Evolutionary conservation across 768 basidiomycete species (phyloP), one percentile per base, ranked within the genome.

Genomic region (Tulasnella calospora): DNA sequence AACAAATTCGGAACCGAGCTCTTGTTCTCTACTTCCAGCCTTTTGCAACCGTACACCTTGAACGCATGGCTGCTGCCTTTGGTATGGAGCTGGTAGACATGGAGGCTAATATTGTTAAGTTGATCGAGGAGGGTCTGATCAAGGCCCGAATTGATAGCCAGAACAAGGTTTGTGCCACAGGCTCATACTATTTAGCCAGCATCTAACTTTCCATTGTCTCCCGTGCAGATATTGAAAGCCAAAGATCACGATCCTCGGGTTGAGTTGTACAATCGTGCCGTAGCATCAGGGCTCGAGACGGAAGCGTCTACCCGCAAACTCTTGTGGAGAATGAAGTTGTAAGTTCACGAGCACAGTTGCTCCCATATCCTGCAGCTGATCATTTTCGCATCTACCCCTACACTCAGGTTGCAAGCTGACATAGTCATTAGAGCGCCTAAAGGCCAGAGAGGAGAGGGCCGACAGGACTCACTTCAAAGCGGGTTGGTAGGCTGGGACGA

Each of bases 1-100:
- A 87, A 81, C 86, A 89, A 40, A 92, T 98, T 84, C 90, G 90
- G 55, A 90, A 92, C 81, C 90, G 90, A 79, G 92, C 94, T 0
- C 87, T 98, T 72, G 86, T 89, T n/a, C 89, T 95, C 71, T 98
- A 96, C 85, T 95, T 98, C 87, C 89, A 91, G 81, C 96, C 96
- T 0, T 99, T 96, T 84, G 88, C 92, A 36, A 90, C 93, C 12
- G 94, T 98, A 83, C 88, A 90, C 61, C 88, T 98, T 38, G 90
- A 92, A 61, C 89, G 92, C 46, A 96, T 98, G 94, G 91, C 92
- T 47, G 83, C 85, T 2, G 94, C 95, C 13, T 97, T 98, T 82
- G 96, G 95, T 3, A 92, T 93, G 90, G 86, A 87, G 0, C 85
- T 93, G 9, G 89, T 90, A 3, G 89, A 92, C 79, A 89, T 94